phyloP scores from a whole-genome alignment of 768 basidiomycete genomes.

The Mrakia gelida region DNA sequence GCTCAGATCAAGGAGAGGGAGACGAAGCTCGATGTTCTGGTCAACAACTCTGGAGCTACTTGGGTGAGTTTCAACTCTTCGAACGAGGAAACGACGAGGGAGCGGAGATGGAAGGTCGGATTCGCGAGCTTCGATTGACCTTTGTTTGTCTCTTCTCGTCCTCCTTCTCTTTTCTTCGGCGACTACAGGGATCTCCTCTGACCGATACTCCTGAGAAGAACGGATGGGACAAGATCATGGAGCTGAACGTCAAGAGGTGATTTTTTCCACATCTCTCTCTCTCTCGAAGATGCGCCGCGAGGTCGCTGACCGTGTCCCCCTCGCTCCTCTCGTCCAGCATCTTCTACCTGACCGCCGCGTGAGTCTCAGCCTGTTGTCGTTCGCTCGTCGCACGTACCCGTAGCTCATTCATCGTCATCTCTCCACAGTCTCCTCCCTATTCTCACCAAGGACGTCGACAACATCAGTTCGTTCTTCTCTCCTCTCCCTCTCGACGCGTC shows the following conservation, averaged over 20 bases:
- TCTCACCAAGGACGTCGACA: conserved; percentile 50
- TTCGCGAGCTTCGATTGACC: background rate
- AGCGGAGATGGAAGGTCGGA: background rate
- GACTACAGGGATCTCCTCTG: conserved; percentile 57
- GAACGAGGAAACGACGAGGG: no score
- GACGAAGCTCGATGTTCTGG: conserved; percentile 69
- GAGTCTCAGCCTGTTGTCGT: background rate
- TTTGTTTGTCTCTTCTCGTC: background rate
- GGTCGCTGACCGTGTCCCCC: background rate
- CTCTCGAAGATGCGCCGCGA: no score
- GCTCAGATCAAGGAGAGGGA: conserved; percentile 65
- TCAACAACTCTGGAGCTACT: conserved; percentile 76
- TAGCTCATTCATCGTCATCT: no score
- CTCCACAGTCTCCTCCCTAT: conserved; percentile 29
- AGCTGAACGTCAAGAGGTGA: conserved; percentile 70
- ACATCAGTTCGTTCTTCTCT: conserved; percentile 34
- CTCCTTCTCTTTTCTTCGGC: background rate
- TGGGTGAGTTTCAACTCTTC: conserved; percentile 48
- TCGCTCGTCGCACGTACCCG: no score
- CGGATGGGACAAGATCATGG: conserved; percentile 80
- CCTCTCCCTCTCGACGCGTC: background rate
- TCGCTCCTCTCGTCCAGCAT: background rate
- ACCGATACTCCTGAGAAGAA: conserved; percentile 68
- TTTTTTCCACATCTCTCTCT: no score
- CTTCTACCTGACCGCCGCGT: conserved; percentile 23